Evolutionary conservation across 371 early-diverging fungal species (phyloP), one percentile per base, ranked within the genome.

Genomic region (Nosema granulosis): DNA sequence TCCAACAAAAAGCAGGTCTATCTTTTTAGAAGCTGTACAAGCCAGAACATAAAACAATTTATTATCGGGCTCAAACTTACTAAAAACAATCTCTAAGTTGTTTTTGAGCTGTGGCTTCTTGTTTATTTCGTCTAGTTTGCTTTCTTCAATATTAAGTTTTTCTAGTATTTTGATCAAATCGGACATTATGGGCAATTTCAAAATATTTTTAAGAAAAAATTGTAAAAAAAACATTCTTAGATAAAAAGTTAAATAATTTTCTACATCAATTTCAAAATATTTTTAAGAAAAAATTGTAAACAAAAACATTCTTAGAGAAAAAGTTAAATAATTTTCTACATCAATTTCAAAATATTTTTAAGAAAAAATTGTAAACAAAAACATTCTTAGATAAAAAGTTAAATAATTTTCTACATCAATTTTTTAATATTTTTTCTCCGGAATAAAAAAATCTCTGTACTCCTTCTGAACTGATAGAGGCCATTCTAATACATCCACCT

Each of bases 401-500:
- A 11, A 31, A 35, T 34, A 18, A 16, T 1, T 26, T 63, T 35
- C 22, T 31, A 31, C 16, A 31, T 37, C 38, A 37, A 38, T 63
- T 20, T 4, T 54, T 63, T 35, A 80, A 73, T 13, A 85, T 71
- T 26, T 78, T 79, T 56, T 84, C 75, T 56, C 97, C 97, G 52
- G 91, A 91, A 74, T 93, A 87, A 86, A 94, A 92, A 73, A 91
- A 83, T 75, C 93, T 88, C 81, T 94, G 90, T 16, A 95, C 94
- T 35, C 92, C 92, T 35, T 89, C 89, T 82, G 92, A 87, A 66
- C 90, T 92, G 71, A 99, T 95, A 63, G 96, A 88, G 6, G 96
- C 94, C 80, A 97, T 84, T 71, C 99, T 90, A 77, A 97, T 92
- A 65, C 92, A 91, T 81, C 99, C 99, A 71, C 99, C 99, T 31